Base-by-base conservation (phyloP, 495 filamentous ascomycete species). In the Chaetomium tenue region DNA sequence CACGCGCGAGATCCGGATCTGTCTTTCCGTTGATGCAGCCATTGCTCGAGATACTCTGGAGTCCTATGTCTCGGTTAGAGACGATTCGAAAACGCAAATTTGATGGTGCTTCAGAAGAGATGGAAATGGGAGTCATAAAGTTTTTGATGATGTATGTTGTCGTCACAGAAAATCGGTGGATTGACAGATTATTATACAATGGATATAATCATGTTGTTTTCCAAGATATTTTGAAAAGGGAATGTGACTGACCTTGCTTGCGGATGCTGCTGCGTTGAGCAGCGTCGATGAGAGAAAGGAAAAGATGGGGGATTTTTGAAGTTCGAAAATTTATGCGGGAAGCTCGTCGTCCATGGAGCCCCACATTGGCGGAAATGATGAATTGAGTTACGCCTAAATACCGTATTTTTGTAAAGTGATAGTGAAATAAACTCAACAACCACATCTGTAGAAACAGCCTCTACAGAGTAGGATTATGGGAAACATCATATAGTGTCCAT, bases 1-100 rank as follows among this genome's bases (percentile, higher is more conserved):
- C 63, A 96, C 84, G 75, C 84, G 83, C 68, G 89, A 95, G 72
- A 98, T 94, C 60, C 92, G 89, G 66, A 97, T 76, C 46, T 69
- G 70, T 64, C 75, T 70, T 56, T 67, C 63, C 37, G 62, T 33
- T 58, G 47, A 56, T 12, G 40, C 26, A 30, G 47, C 66, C 74
- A 78, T 71, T 20, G 39, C 60, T 42, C 7, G 22, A 22, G 18
- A 0, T 37, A 23, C 68, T 66, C 48, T 39, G 60, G 52, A 22
- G 44, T 20, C 37, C 61, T 64, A 30, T 57, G 15, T 42, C 55
- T 54, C 58, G 25, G 65, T 73, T 70, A 73, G 71, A 68, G 61
- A n/a, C 16, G 18, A 42, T 52, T 64, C 63, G 20, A 26, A 25
- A 47, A 26, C 23, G 15, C 22, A 28, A 46, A 30, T 47, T 48